phyloP scores from a whole-genome alignment of 2,329 filamentous ascomycete species.

The Penicillium crustosum region DNA sequence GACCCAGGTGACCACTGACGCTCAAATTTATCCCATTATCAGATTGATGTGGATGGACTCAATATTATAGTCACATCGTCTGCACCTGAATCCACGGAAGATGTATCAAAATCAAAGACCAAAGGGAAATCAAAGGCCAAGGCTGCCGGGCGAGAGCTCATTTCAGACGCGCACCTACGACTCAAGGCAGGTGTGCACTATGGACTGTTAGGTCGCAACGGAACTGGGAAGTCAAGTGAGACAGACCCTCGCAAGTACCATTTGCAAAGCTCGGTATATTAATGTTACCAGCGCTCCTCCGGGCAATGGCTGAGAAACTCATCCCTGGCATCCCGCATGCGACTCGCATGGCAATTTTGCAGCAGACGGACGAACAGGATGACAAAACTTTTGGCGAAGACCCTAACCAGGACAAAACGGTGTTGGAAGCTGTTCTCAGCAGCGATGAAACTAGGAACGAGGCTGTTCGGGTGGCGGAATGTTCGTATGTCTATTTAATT shows the following conservation, averaged over 20 bases:
- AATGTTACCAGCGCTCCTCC: constrained; percentile 59
- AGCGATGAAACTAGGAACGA: constrained; percentile 53
- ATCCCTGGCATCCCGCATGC: constrained; percentile 72
- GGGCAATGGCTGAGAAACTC: constrained; percentile 73
- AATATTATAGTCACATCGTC: constrained; percentile 62
- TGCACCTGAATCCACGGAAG: constrained; percentile 19
- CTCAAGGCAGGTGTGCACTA: constrained; percentile 73
- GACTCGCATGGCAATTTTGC: constrained; percentile 65
- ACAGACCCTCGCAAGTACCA: neutral
- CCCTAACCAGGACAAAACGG: constrained; percentile 43
- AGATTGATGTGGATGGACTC: constrained; percentile 73
- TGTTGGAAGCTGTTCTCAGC: constrained; percentile 66
- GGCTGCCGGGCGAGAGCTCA: constrained; percentile 58
- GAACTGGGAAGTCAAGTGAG: constrained; percentile 76
- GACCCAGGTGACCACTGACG: neutral
- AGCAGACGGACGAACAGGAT: constrained; percentile 58
- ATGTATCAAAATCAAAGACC: constrained; percentile 28
- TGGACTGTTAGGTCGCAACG: constrained; percentile 76
- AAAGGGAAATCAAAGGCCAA: constrained; percentile 54
- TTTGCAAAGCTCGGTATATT: constrained; percentile 5
- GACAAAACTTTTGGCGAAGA: constrained; percentile 9
- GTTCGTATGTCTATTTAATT: constrained; percentile 40
- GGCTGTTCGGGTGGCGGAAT: constrained; percentile 60
- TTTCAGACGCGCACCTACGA: constrained; percentile 67
- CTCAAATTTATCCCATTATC: neutral